Evolutionary conservation across 805 yeast genomes (phyloP).

Genomic region (Pichia eremophila): DNA sequence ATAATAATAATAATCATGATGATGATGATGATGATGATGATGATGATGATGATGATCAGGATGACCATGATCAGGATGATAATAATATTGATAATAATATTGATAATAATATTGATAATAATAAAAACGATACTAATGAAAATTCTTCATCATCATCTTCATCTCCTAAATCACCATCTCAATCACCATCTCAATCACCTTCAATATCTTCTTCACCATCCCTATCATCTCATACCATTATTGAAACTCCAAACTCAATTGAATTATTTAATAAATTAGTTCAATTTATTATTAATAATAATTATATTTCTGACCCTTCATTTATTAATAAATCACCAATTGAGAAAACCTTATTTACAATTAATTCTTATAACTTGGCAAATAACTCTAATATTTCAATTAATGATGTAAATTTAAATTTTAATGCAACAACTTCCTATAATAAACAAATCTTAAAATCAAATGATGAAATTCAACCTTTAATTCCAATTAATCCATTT

Average conservation of each 20-base stretch:
- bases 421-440: conserved; percentile 29
- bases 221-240: neutral
- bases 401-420: conserved; percentile 18
- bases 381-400: conserved; percentile 12
- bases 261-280: conserved; percentile 25
- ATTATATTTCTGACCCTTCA: conserved; percentile 26
- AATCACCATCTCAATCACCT: neutral
- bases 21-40: too few relatives aligned
- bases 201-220: neutral
- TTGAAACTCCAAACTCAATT: neutral
- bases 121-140: too few relatives aligned
- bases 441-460: conserved; percentile 30
- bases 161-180: neutral
- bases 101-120: too few relatives aligned
- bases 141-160: neutral
- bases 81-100: too few relatives aligned
- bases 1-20: neutral
- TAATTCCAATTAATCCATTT: conserved; percentile 36
- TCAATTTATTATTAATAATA: conserved; percentile 21
- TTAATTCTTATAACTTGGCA: conserved; percentile 26
- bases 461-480: conserved; percentile 33
- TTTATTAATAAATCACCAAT: conserved; percentile 27
- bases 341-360: conserved; percentile 27
- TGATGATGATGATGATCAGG: too few relatives aligned
- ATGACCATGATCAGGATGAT: too few relatives aligned